phyloP scores from a whole-genome alignment of 2,329 filamentous ascomycete genomes.

The Microcyclospora pomicola region DNA sequence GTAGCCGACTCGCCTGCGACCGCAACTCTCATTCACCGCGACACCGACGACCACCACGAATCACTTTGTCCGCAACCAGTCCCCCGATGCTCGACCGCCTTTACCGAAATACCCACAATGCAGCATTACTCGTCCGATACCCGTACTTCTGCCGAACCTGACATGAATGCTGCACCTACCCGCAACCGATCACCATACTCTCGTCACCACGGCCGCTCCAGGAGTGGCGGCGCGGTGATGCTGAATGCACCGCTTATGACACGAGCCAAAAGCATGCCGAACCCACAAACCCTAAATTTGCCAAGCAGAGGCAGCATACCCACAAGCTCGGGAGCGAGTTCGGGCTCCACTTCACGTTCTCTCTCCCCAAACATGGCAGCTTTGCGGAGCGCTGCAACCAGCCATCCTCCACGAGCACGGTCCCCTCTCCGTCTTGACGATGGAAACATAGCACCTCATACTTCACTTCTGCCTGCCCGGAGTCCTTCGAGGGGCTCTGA shows the following conservation, averaged over 20 bases:
- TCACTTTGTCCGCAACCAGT: too few species aligned
- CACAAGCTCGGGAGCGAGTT: background rate
- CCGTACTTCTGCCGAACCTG: too few species aligned
- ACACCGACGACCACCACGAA: too few species aligned
- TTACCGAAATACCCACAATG: too few species aligned
- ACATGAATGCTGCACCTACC: background rate
- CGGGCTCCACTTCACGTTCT: background rate
- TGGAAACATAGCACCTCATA: background rate
- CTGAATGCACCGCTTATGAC: conserved; percentile 33
- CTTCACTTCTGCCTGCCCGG: background rate
- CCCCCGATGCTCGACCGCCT: too few species aligned
- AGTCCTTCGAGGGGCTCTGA: background rate
- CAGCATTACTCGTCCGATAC: too few species aligned
- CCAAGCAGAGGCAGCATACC: too few species aligned
- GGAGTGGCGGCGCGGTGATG: conserved; percentile 26
- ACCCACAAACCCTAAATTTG: conserved; percentile 16
- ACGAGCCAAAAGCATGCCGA: conserved; percentile 34
- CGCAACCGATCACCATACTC: conserved; percentile 36
- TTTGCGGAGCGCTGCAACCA: too few species aligned
- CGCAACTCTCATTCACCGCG: background rate
- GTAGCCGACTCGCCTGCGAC: too few species aligned
- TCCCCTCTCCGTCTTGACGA: background rate
- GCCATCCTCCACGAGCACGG: background rate
- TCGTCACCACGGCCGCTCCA: conserved; percentile 32
- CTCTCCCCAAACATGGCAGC: background rate